These are phyloP conservation scores for Agastache rugosa DNA, from an alignment of 257 asterid genomes.

Conservation along the genomic window DNA sequence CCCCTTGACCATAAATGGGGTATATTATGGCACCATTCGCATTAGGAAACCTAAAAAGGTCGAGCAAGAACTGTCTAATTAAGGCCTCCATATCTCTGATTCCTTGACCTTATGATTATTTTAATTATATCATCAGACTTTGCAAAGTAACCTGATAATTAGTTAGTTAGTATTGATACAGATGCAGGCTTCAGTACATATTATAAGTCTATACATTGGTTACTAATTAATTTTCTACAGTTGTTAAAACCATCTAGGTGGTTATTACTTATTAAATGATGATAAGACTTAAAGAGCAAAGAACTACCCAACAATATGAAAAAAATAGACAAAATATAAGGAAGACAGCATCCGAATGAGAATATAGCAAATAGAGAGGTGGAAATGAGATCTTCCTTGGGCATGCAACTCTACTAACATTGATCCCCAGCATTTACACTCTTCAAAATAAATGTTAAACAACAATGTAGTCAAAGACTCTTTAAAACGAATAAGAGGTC, in stretches of 20 bases:
- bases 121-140: conserved; percentile 10
- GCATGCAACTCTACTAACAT: background rate
- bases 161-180: conserved; percentile 6
- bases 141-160: conserved; percentile 18
- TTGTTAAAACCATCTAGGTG: conserved; percentile 1
- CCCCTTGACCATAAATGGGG: conserved; percentile 95
- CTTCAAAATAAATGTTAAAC: background rate
- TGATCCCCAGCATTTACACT: background rate
- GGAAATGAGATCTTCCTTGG: background rate
- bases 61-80: conserved; percentile 15
- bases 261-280: background rate
- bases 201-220: background rate
- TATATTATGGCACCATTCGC: conserved; percentile 92
- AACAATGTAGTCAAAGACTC: background rate
- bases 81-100: conserved; percentile 23
- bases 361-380: conserved; percentile 7
- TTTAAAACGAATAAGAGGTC: background rate
- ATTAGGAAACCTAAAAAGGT: conserved; percentile 72
- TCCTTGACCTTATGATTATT: conserved; percentile 29
- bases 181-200: background rate
- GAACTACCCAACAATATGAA: conserved; percentile 9
- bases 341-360: conserved; percentile 7
- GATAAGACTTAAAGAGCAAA: background rate
- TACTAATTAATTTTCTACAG: conserved; percentile 5
- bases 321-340: background rate